Base-by-base conservation (phyloP, 2,329 filamentous ascomycete genomes). In the Sporothrix pseudoabietina region DNA sequence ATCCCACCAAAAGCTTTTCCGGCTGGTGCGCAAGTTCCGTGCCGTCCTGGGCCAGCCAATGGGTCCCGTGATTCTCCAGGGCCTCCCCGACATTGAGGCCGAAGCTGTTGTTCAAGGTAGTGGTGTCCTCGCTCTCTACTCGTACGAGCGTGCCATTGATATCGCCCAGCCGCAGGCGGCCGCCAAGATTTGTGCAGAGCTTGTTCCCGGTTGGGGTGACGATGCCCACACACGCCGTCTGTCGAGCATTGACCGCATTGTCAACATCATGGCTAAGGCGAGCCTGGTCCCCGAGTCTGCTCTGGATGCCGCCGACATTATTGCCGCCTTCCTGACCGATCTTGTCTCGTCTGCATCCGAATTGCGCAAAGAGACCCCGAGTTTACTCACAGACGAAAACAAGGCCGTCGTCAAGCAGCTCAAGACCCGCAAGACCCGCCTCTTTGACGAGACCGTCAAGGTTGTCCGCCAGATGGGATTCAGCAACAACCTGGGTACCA, bases 1-100 rank as follows among this genome's bases (percentile, higher is more conserved):
- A 74, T 98, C 94, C 26, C 96, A 99, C 79, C 89, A 92, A 78
- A 98, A 97, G 81, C 87, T 99, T 1, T 97, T 97, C 83, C 93
- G 93, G 77, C 85, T 97, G 49, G 92, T 99, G 61, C 88, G 93
- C 72, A 98, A 98, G 82, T 99, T 97, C 82, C 90, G 96, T 57
- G 87, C 87, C 22, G 82, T 97, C 12, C 86, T 99, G 22, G 90
- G 90, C 26, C 92, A 94, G 79, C 89, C 94, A 5, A 90, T 95
- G 78, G 90, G 90, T 72, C 81, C 84, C 0, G 84, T 97, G 35
- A 84, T 91, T 55, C 84, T 86, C 16, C 84, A 86, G 76, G 89
- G 88, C 0, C 81, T 92, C 49, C 88, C 88, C 0, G 87, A 90
- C n/a, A 82, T 84, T 73, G 78, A 77, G 73, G 77, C 79, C 22